Base-by-base conservation (phyloP, 2,329 filamentous ascomycete species). In the Claviceps sp. region DNA sequence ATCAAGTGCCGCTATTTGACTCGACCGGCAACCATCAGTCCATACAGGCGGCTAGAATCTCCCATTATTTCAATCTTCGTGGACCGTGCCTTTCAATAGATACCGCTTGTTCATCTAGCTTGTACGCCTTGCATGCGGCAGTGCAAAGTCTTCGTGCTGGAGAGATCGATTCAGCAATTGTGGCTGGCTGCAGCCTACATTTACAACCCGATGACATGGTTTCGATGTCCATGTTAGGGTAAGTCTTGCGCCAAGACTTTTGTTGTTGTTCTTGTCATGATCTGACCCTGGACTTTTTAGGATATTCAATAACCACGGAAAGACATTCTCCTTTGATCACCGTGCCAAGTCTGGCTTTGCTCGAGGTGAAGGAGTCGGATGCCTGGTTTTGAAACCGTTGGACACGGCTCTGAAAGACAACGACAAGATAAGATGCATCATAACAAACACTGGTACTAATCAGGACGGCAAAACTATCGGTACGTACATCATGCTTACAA, bases 371-470 rank as follows among this genome's bases (percentile, higher is more conserved):
- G 81, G 79, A 3, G 72, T 74, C 20, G 77, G 69, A 3, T 69
- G 75, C 48, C 57, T 84, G 2, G 61, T 82, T 11, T 60, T 84
- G n/a, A 84, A 84, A 64, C 72, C 71, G 0, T 67, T 83, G 0
- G 69, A 73, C 34, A 69, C 76, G 52, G 80, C 80, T 3, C 60
- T 80, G 24, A 65, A 61, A 41, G 77, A 79, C 55, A 74, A 74
- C 20, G 78, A 84, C 59, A 68, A 70, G 1, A 74, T 79, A 52
- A 65, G 72, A 40, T 73, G 73, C 14, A 65, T 79, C 22, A 76
- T 81, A 50, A 66, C 67, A 26, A 72, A 68, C 16, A 75, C 70
- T 4, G 75, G 71, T 2, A 65, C 72, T 44, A 80, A 79, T 58
- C 73, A 76, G 54, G 79, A 84, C 57, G 81, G 80, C 14, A 73